Base-by-base conservation (phyloP, 495 filamentous ascomycete species). In the Xylaria palmicola region DNA sequence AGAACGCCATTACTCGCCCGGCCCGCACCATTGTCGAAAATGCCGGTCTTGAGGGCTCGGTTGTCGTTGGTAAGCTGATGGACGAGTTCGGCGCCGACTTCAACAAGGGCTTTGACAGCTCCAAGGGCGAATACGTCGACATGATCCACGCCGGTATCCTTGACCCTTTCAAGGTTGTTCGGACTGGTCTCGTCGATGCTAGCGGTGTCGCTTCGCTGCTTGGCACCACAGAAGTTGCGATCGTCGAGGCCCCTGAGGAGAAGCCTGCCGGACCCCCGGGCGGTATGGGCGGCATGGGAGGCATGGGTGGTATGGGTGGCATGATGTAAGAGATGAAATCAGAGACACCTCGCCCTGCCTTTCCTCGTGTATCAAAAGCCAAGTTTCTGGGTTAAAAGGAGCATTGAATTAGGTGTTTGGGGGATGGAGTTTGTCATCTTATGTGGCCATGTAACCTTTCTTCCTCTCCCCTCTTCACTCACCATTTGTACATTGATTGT, bases 111-210 rank as follows among this genome's bases (percentile, higher is more conserved):
- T 98, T 87, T 81, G 90, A 98, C 83, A 93, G 91, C 80, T 78
- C 90, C 71, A 96, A 92, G 82, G 90, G 93, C 77, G 91, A 97
- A 80, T 98, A 96, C 78, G 91, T 97, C 65, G 93, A 98, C 81
- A 98, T 98, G 94, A 96, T 98, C 75, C 75, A 86, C 63, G 83
- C 90, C 60, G 94, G 94, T 88, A 98, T 98, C 75, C 88, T 98
- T 67, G 94, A 98, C 72, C 94, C 94, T 48, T 87, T 98, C 83
- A 98, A 98, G 89, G 94, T 98, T 64, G 94, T 98, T 70, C 91
- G 94, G 66, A 98, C 93, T 62, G 91, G 89, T 56, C 86, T 98
- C 36, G 84, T 93, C 71, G 94, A 98, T 75, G 94, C 94, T 70
- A 91, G 88, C 75, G 94, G 94, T 81, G 94, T 98, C 67, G 93